phyloP scores from a whole-genome alignment of 2,329 filamentous ascomycete genomes.

The Rasamsonia emersonii region DNA sequence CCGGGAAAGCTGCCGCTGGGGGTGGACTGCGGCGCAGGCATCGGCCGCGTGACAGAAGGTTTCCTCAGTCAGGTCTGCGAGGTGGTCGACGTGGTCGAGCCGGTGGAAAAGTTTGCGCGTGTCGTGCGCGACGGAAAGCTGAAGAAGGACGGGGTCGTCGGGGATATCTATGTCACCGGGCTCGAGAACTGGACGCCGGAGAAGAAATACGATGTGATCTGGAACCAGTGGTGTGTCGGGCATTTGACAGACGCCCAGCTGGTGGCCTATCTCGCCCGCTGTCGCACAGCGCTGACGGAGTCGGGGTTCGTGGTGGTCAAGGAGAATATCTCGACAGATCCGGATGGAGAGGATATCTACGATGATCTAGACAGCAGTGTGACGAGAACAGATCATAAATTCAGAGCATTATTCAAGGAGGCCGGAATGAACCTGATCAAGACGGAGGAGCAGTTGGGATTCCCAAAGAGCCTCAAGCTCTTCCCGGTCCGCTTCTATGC shows the following conservation, averaged over 20 bases:
- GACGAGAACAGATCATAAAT: slow-evolving; percentile 67
- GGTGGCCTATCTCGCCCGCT: slow-evolving; percentile 55
- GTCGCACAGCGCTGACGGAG: slow-evolving; percentile 42
- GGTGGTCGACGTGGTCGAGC: slow-evolving; percentile 75
- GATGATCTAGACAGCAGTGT: slow-evolving; percentile 70
- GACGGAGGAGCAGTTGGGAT: slow-evolving; percentile 64
- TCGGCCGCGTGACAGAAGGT: slow-evolving; percentile 72
- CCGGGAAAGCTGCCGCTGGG: slow-evolving; percentile 25
- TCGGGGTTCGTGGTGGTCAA: slow-evolving; percentile 58
- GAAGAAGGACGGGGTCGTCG: slow-evolving; percentile 41
- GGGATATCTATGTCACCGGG: slow-evolving; percentile 61
- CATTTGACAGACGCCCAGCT: slow-evolving; percentile 71
- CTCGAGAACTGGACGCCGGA: slow-evolving; percentile 60
- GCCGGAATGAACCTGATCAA: slow-evolving; percentile 61
- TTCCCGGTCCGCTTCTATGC: slow-evolving; percentile 74
- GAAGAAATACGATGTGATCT: slow-evolving; percentile 66
- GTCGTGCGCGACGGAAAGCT: slow-evolving; percentile 39
- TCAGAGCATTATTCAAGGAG: slow-evolving; percentile 57
- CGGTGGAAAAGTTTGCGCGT: slow-evolving; percentile 70
- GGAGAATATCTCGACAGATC: slow-evolving; percentile 62
- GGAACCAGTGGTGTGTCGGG: slow-evolving; percentile 85
- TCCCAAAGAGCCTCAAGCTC: slow-evolving; percentile 53
- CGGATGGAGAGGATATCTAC: slow-evolving; percentile 55
- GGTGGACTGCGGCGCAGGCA: slow-evolving; percentile 59
- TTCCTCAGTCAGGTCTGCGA: slow-evolving; percentile 64